Conservation (phyloP, 2,329 filamentous ascomycete species). For the Lomentospora prolificans region DNA sequence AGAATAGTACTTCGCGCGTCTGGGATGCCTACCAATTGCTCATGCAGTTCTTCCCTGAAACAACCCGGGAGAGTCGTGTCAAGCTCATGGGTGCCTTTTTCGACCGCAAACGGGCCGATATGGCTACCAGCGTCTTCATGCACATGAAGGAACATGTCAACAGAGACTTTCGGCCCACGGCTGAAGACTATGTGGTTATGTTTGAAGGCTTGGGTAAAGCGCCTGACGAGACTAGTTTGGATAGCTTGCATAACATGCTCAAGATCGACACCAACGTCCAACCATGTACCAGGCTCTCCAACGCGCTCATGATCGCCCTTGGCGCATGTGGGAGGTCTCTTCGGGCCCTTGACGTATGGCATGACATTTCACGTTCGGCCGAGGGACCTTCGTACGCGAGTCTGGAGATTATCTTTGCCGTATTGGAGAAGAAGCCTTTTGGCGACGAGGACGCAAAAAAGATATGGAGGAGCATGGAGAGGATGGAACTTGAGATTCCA, state of each 20-base stretch:
- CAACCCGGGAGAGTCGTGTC: constrained; percentile 54
- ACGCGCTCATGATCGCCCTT: constrained; percentile 81
- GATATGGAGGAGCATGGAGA: constrained; percentile 61
- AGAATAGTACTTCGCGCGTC: constrained; percentile 51
- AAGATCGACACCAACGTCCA: constrained; percentile 83
- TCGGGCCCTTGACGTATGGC: constrained; percentile 70
- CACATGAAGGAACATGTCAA: constrained; percentile 81
- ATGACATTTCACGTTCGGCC: constrained; percentile 68
- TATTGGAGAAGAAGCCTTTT: constrained; percentile 55
- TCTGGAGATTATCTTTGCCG: constrained; percentile 70
- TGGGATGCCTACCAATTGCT: constrained; percentile 60
- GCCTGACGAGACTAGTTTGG: constrained; percentile 49
- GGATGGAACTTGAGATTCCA: constrained; percentile 72
- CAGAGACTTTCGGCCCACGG: constrained; percentile 51
- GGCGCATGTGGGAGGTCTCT: constrained; percentile 55
- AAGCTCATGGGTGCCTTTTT: constrained; percentile 78
- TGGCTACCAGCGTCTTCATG: constrained; percentile 78
- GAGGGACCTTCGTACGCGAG: constrained; percentile 81
- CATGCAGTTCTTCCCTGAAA: constrained; percentile 55
- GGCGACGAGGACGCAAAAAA: constrained; percentile 51
- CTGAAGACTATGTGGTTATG: constrained; percentile 66
- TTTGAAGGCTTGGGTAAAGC: constrained; percentile 64
- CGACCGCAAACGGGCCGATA: constrained; percentile 64
- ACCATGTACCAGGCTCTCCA: constrained; percentile 65
- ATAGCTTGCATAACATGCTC: constrained; percentile 80